Evolutionary conservation across 2,329 filamentous ascomycete species (phyloP), one percentile per base, ranked within the genome.

Genomic region (Botrytis byssoidea): DNA sequence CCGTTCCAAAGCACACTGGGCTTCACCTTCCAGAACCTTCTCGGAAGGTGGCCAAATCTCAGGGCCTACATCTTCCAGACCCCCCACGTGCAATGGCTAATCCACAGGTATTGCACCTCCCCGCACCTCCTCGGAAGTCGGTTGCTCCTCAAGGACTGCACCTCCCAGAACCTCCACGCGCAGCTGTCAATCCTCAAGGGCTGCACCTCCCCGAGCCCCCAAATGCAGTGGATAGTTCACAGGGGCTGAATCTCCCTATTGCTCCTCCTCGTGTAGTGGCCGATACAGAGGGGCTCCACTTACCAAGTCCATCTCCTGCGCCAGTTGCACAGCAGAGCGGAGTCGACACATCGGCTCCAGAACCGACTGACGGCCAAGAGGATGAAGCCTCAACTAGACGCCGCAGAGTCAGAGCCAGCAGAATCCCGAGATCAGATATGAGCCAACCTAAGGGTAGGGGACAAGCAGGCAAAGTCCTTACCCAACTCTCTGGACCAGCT

Each of bases 291-390:
- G 2, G 9, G 1, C 20, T 25, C 0, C 32, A 61, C 10, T 10
- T 37, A 14, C 32, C 32, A 25, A 25, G 4, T 18, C 12, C 7
- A 4, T 22, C 22, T 9, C 1, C 22, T n/a, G 12, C 1, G 14
- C n/a, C 6, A 20, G 35, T 8, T 18, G 0, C 0, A 8, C 51
- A 29, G n/a, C 51, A 57, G 3, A 29, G 7, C 0, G 14, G 7
- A 57, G n/a, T 3, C 3, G 7, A 18, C 0, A 29, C 3, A 2
- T 9, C n/a, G 14, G 51, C n/a, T 18, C 14, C 0, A 57, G n/a
- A 8, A 57, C 3, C 9, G n/a, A 32, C 6, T 8, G 51, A 2
- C 9, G 2, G 4, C 7, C 51, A 57, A 57, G 51, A 57, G 14
- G n/a, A 18, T 0, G 14, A 8, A 18, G n/a, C 14, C 8, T 9